Conservation (phyloP, 192 early-diverging fungal species). For the Cladochytrium replicatum region DNA sequence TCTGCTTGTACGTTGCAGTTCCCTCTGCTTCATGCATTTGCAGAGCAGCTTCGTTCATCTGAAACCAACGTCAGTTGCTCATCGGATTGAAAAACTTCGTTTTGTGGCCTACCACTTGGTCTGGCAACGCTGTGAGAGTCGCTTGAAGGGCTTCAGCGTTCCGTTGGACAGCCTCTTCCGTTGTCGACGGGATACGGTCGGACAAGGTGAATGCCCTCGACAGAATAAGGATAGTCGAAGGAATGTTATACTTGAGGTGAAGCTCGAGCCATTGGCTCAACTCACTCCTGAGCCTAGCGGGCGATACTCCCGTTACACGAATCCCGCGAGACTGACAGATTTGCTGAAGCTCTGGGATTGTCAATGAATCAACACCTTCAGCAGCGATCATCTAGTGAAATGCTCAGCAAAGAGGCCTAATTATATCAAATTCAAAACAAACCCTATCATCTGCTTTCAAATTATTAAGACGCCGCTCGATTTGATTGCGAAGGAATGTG, state of each 20-base stretch:
- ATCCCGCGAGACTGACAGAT: conserved; percentile 87
- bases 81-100: neutral
- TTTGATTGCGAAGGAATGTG: conserved; percentile 85
- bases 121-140: conserved; percentile 81
- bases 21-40: conserved; percentile 82
- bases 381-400: conserved; percentile 63
- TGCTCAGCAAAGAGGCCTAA: conserved; percentile 3
- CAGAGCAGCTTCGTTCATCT: conserved; percentile 69
- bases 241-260: conserved; percentile 83
- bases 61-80: conserved; percentile 2
- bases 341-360: conserved; percentile 77
- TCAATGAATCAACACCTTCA: conserved; percentile 84
- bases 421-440: conserved; percentile 1
- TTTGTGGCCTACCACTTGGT: conserved; percentile 60
- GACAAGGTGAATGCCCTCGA: conserved; percentile 69
- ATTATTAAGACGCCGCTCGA: conserved; percentile 74
- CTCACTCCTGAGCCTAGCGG: conserved; percentile 78
- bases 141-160: conserved; percentile 81
- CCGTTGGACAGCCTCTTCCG: conserved; percentile 29
- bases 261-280: conserved; percentile 91
- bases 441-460: conserved; percentile 81
- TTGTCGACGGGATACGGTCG: conserved; percentile 29
- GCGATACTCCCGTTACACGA: conserved; percentile 76
- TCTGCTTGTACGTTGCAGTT: conserved; percentile 83
- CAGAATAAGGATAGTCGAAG: conserved; percentile 80